Evolutionary conservation across 2,329 filamentous ascomycete genomes (phyloP).

Genomic region (Sporothrix euskadiensis): DNA sequence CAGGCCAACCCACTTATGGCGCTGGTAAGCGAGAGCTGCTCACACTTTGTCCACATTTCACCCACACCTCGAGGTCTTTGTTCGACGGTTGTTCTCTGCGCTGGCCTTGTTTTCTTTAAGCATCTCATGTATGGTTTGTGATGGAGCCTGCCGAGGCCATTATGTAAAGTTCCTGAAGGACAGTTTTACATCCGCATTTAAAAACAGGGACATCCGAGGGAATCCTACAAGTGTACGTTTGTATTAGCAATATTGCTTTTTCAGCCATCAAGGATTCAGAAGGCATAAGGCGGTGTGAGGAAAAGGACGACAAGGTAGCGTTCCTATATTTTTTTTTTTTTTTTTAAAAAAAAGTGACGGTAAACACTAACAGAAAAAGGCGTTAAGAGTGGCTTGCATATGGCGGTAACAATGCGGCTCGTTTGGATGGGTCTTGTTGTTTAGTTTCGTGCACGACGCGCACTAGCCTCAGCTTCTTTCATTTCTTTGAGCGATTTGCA

Average conservation of each 20-base stretch:
- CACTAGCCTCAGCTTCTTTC: neutral
- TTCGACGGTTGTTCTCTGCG: neutral
- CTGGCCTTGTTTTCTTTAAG: neutral
- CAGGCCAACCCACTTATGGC: slow-evolving; percentile 20
- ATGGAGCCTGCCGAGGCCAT: neutral
- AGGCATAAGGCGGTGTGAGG: neutral
- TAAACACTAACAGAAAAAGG: neutral
- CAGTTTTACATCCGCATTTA: neutral
- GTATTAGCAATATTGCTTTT: slow-evolving; percentile 1
- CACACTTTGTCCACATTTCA: neutral
- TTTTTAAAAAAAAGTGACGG: neutral
- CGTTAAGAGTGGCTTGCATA: slow-evolving; percentile 13
- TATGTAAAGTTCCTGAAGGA: neutral
- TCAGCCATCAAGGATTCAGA: neutral
- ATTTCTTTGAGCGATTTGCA: neutral
- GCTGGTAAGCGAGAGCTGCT: slow-evolving; percentile 14
- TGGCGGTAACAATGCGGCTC: slow-evolving; percentile 14
- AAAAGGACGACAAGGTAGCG: neutral
- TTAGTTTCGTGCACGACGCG: neutral
- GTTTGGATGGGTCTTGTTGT: neutral
- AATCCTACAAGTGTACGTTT: neutral
- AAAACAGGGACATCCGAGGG: neutral
- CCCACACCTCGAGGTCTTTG: neutral
- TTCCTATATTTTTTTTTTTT: neutral
- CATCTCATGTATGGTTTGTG: neutral